Evolutionary conservation across 192 early-diverging fungal genomes (phyloP).

Genomic region (Entrophospora sp.): DNA sequence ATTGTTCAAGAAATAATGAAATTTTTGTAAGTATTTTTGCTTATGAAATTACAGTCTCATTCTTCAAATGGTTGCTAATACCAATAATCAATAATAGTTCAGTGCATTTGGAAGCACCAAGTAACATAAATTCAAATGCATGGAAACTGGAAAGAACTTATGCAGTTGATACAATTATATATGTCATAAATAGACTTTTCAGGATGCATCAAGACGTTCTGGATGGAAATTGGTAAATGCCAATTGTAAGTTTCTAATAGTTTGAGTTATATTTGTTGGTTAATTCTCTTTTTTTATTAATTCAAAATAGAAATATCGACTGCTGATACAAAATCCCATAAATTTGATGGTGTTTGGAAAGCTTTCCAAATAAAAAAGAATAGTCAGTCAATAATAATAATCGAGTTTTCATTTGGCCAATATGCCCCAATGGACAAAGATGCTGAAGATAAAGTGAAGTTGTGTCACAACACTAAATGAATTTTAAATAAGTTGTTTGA

Average conservation of each 20-base stretch:
- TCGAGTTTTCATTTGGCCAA: not conserved
- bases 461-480: not conserved
- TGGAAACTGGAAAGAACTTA: no score
- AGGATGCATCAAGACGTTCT: no score
- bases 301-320: not conserved
- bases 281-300: not conserved
- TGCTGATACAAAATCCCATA: not conserved
- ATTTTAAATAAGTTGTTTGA: slow-evolving; percentile 3
- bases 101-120: not conserved
- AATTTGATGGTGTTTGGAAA: not conserved
- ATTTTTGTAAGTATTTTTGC: not conserved
- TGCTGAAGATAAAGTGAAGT: not conserved
- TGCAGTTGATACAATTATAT: slow-evolving; percentile 1
- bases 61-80: no score
- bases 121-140: not conserved
- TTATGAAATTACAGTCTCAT: not conserved
- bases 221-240: not conserved
- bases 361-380: not conserved
- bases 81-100: not conserved
- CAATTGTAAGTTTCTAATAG: slow-evolving; percentile 3
- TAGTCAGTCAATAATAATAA: not conserved
- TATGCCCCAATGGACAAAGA: not conserved
- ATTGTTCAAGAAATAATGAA: not conserved
- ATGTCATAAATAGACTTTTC: slow-evolving; percentile 1
- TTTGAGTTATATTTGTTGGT: no score